Base-by-base conservation (phyloP, 257 asterid genomes). In the Plectranthus barbatus region DNA sequence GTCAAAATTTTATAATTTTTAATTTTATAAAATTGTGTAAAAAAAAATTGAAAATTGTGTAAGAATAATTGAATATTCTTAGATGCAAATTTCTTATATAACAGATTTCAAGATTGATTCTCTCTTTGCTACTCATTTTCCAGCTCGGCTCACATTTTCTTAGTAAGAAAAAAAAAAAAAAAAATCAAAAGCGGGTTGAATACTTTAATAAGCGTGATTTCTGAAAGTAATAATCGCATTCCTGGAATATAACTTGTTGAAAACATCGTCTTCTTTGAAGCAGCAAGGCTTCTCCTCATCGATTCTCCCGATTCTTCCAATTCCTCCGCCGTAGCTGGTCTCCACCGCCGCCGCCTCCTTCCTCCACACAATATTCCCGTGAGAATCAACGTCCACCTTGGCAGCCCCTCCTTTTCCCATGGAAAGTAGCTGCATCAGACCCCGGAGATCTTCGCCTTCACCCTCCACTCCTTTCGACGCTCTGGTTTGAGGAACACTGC, bases 261-360 rank as follows among this genome's bases (percentile, higher is more conserved):
- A 42, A 23, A 29, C 72, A 58, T 80, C 85, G 1, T 36, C 67
- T 68, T 84, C 84, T 33, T 48, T 61, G 51, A 84, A 84, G 46
- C 75, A 80, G 60, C 88, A 84, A 0, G 84, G 56, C 68, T 57
- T 41, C 5, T 77, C 77, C 56, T 84, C 92, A 61, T 84, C 91
- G 15, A 84, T 81, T 20, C 85, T 80, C 41, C 91, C 91, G 9
- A 84, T 74, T 51, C 49, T 79, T 6, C 91, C 91, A 1, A 84
- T 77, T 29, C 88, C 80, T 4, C 69, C 69, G 44, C 92, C 81
- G 36, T 80, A 84, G 64, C 82, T 84, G 64, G 71, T 62, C 69
- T 56, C 80, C 53, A 45, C 55, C 54, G 15, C 67, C 60, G 40
- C 49, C 64, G 65, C 40, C n/a, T n/a, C n/a, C 7, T 64, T 73